These are phyloP conservation scores for Oidium heveae DNA, from an alignment of 2,329 filamentous ascomycete genomes.

Conservation along the genomic window DNA sequence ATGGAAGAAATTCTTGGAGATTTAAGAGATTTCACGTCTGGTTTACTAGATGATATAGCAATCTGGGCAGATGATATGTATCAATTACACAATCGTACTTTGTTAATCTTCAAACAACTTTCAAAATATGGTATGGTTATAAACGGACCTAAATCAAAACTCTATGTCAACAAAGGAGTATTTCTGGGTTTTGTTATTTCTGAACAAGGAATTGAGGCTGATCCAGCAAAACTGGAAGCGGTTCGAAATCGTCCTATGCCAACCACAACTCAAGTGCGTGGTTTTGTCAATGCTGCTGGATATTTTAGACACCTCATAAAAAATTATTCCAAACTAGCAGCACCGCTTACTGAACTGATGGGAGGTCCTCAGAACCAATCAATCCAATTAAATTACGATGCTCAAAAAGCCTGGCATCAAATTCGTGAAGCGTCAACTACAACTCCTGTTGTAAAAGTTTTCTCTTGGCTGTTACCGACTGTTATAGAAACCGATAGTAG, in stretches of 20 bases:
- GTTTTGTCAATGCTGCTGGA: background rate
- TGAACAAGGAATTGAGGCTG: background rate
- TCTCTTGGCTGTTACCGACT: background rate
- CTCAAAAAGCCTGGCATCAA: background rate
- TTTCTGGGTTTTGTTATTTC: background rate
- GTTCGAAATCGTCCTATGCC: background rate
- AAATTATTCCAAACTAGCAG: background rate
- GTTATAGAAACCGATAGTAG: background rate
- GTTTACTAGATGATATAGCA: background rate
- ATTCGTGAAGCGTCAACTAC: background rate
- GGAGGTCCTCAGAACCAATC: background rate
- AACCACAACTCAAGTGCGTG: background rate
- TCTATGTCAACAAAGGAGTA: background rate
- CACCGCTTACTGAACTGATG: background rate
- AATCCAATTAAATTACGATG: background rate
- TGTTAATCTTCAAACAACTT: background rate
- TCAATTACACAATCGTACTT: background rate
- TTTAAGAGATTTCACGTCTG: background rate
- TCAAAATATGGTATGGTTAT: background rate
- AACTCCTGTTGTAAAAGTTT: background rate
- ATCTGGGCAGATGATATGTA: background rate
- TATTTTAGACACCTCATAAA: background rate
- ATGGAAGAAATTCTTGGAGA: background rate
- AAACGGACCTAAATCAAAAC: background rate
- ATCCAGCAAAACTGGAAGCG: background rate